phyloP scores from a whole-genome alignment of 495 filamentous ascomycete genomes.

The Talaromyces nanjingensis region DNA sequence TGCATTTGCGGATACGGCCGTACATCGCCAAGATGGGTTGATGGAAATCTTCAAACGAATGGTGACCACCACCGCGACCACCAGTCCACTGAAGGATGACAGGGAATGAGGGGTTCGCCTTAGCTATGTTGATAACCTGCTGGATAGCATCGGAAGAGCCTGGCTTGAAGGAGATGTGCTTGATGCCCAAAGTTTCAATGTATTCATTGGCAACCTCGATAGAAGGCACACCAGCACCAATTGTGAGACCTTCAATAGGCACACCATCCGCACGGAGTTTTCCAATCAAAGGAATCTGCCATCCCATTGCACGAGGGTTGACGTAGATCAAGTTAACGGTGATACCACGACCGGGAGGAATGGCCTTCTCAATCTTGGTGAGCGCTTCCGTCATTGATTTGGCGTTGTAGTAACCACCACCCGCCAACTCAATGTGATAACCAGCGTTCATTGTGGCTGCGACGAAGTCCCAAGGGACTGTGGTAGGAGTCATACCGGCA shows the following conservation, averaged over 20 bases:
- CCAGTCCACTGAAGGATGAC: constrained; percentile 47
- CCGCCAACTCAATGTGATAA: constrained; percentile 33
- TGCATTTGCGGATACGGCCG: constrained; percentile 31
- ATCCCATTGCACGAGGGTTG: constrained; percentile 25
- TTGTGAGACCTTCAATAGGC: constrained; percentile 34
- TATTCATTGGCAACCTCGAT: constrained; percentile 40
- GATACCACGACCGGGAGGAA: constrained; percentile 27
- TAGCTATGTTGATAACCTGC: constrained; percentile 41
- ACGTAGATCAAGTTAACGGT: constrained; percentile 35
- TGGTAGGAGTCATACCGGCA: constrained; percentile 40
- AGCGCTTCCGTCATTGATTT: constrained; percentile 24
- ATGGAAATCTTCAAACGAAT: constrained; percentile 48
- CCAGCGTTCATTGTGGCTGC: constrained; percentile 31
- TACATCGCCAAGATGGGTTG: constrained; percentile 39
- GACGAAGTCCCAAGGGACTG: constrained; percentile 30
- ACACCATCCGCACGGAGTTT: constrained; percentile 18
- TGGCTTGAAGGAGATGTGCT: constrained; percentile 45
- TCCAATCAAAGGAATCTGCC: constrained; percentile 28
- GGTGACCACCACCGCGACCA: constrained; percentile 44
- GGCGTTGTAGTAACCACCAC: constrained; percentile 26
- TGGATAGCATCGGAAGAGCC: constrained; percentile 37
- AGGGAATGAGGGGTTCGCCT: constrained; percentile 37
- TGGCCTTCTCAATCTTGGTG: constrained; percentile 16
- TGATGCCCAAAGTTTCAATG: constrained; percentile 38
- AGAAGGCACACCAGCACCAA: constrained; percentile 46